Base-by-base conservation (phyloP, 1,284 basidiomycete genomes). In the Ganoderma multipileum region DNA sequence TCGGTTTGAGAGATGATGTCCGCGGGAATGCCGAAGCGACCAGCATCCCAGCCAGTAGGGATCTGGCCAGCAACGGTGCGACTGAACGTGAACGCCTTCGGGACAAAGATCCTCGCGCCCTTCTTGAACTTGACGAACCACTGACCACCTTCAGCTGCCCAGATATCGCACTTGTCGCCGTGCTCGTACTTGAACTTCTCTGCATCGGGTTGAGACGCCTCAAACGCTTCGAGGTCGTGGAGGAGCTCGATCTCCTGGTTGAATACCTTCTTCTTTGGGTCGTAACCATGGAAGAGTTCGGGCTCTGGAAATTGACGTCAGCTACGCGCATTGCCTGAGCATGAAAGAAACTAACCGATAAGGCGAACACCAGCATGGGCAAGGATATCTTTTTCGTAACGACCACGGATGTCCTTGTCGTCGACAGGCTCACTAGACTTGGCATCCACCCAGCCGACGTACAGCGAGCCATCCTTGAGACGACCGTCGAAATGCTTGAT, bases 61-160 rank as follows among this genome's bases (percentile, higher is more conserved):
- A 99, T 88, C 81, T 99, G 97, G 68, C 97, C 97, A 66, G 95
- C 97, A 67, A 99, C 97, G 62, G 94, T 89, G 67, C 97, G 94
- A 80, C 92, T 95, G 86, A 99, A 99, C 76, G 88, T 90, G 87
- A 99, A 92, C 3, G 97, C 94, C 84, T 99, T 99, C 69, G 97
- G 97, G 61, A 99, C 91, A 74, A 94, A 88, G 75, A 99, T 86
- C 66, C 96, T 92, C 14, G 97, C 96, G 66, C 97, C 98, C 84
- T 97, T 98, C 91, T 99, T 99, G 87, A 99, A 93, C 83, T 98
- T 98, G 77, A 97, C 96, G 76, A 95, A 96, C 94, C 94, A 98
- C 78, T 97, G 95, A 42, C 94, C 95, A 23, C 94, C 93, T 75
- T 93, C 92, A 58, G 90, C 91, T 9, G 91, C 92, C 95, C 96